Evolutionary conservation across 2,329 filamentous ascomycete species (phyloP), one percentile per base, ranked within the genome.

Genomic region (Phialophora tarda): DNA sequence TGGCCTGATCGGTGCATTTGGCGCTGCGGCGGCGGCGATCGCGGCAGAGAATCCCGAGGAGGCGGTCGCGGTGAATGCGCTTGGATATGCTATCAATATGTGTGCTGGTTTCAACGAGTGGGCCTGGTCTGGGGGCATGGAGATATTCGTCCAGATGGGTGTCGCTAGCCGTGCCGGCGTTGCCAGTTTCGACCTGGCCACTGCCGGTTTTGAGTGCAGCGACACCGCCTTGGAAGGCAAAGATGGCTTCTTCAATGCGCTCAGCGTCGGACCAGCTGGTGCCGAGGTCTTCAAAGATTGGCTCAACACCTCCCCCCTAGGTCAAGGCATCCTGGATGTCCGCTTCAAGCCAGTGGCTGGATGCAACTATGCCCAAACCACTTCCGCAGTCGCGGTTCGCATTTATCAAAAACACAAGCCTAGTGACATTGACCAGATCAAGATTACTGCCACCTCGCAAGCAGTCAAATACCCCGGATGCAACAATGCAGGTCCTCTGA

Each of bases 311-410:
- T 51, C 32, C 8, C 24, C 30, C 10, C 11, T 62, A 21, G 65
- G 65, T 12, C 6, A 28, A 21, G 65, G 65, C 12, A 54, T 68
- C 41, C 56, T 68, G 54, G 62, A 59, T 12, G 65, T 56, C 24
- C 51, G 41, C 17, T 64, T 68, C 57, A 68, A 68, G 26, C 65
- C 65, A n/a, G 51, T 65, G 4, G 48, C 65, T 1, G 65, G 65
- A 5, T 68, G 65, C 62, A 68, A 68, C 54, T 68, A 61, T 23
- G 48, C 54, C 17, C 65, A 68, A 41, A 65, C 65, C 17, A 63
- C 65, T 30, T 44, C 64, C 11, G 57, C 62, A 10, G 59, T 57
- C 21, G 65, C 57, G 1, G 24, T 68, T n/a, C 34, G 57, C 32
- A 59, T 60, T 2, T 58, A 59, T 14, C 14, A 57, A 7, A 58